Conservation (phyloP, 2,329 filamentous ascomycete genomes). For the Penicillium sp. region DNA sequence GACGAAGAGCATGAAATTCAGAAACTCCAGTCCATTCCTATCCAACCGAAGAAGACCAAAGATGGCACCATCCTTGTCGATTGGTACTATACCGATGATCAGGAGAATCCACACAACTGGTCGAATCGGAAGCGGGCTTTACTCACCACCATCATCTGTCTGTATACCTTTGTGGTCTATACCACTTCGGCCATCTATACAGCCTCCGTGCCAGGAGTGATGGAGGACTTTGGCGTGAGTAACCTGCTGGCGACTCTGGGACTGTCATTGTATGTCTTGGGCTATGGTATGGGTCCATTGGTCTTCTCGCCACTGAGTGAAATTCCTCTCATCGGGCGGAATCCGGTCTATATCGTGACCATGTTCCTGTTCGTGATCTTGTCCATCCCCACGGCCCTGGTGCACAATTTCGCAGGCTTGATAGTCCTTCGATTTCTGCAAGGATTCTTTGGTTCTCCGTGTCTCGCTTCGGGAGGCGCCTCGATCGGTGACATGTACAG, state of each 20-base stretch:
- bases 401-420: conserved; percentile 57
- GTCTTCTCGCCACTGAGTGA: conserved; percentile 62
- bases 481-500: conserved; percentile 46
- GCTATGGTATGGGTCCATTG: conserved; percentile 56
- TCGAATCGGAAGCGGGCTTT: conserved; percentile 24
- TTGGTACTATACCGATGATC: conserved; percentile 28
- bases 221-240: conserved; percentile 24
- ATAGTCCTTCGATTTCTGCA: conserved; percentile 60
- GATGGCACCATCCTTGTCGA: conserved; percentile 34
- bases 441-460: conserved; percentile 62
- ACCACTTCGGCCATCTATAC: conserved; percentile 30
- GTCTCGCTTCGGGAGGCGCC: conserved; percentile 53
- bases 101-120: conserved; percentile 31
- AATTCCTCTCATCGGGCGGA: conserved; percentile 61
- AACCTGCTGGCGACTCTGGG: conserved; percentile 25
- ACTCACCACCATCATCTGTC: conserved; percentile 19
- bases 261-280: conserved; percentile 31
- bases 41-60: conserved; percentile 28
- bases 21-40: conserved; percentile 26
- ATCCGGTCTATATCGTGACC: conserved; percentile 61
- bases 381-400: conserved; percentile 58
- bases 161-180: conserved; percentile 37
- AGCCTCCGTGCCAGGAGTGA: conserved; percentile 22
- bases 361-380: conserved; percentile 65
- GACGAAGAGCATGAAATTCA: conserved; percentile 23